phyloP scores from a whole-genome alignment of 2,329 filamentous ascomycete genomes.

The Fusarium penzigii region DNA sequence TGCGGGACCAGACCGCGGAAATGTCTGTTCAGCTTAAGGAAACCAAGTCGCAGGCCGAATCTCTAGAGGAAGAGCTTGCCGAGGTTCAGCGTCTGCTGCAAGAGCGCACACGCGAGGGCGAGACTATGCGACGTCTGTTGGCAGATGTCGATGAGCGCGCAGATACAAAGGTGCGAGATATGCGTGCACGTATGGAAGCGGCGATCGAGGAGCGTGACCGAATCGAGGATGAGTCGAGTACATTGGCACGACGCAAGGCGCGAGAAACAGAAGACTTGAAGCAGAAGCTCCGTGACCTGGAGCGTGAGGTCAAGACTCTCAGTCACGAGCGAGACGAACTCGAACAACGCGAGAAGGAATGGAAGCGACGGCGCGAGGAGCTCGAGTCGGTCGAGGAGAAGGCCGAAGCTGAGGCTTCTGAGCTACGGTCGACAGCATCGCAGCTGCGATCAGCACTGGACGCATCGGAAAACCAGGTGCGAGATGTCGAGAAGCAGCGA shows the following conservation, averaged over 20 bases:
- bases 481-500: conserved; percentile 82
- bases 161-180: conserved; percentile 81
- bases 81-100: conserved; percentile 84
- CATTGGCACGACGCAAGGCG: conserved; percentile 71
- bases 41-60: conserved; percentile 76
- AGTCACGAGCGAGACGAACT: conserved; percentile 77
- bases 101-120: conserved; percentile 86
- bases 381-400: conserved; percentile 71
- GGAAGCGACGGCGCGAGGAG: conserved; percentile 72
- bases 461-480: conserved; percentile 80
- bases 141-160: conserved; percentile 83
- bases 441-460: conserved; percentile 81
- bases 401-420: conserved; percentile 70
- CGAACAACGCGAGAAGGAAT: conserved; percentile 71
- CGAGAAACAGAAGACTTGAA: conserved; percentile 87
- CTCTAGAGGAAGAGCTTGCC: conserved; percentile 85
- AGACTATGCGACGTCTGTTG: conserved; percentile 90
- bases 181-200: conserved; percentile 83
- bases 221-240: conserved; percentile 86
- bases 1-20: conserved; percentile 91
- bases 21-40: conserved; percentile 91
- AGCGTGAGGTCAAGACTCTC: conserved; percentile 71
- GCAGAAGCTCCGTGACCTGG: conserved; percentile 75
- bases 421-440: conserved; percentile 74
- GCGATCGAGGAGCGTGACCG: conserved; percentile 93